Conservation (phyloP, 371 early-diverging fungal genomes). For the Apophysomyces elegans region DNA sequence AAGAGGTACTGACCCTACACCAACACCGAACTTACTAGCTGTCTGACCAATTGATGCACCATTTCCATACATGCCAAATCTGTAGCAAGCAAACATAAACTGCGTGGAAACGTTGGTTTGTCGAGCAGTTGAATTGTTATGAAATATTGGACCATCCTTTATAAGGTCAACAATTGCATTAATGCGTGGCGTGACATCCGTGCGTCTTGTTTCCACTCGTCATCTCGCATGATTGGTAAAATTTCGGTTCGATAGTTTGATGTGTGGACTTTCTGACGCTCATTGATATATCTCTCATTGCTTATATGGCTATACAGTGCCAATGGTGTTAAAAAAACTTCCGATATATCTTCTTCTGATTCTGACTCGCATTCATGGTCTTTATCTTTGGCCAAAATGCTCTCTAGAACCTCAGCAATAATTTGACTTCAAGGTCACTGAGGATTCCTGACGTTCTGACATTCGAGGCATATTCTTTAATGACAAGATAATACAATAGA, state of each 20-base stretch:
- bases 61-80: slow-evolving; percentile 2
- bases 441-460: too few relatives aligned
- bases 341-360: neutral
- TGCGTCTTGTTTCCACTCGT: slow-evolving; percentile 7
- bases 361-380: neutral
- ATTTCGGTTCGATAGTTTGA: neutral
- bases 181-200: neutral
- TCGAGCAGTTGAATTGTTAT: neutral
- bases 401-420: too few relatives aligned
- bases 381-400: too few relatives aligned
- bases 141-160: neutral
- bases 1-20: neutral
- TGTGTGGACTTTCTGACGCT: neutral
- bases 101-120: neutral
- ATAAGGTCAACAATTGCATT: neutral
- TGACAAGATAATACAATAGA: too few relatives aligned
- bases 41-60: neutral
- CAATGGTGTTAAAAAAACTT: neutral
- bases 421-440: too few relatives aligned
- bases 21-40: neutral
- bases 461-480: too few relatives aligned
- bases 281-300: neutral
- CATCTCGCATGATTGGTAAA: neutral
- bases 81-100: neutral
- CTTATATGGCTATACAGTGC: neutral